These are phyloP conservation scores for Hypoxylon perforatum DNA, from an alignment of 495 filamentous ascomycete species.

Conservation along the genomic window DNA sequence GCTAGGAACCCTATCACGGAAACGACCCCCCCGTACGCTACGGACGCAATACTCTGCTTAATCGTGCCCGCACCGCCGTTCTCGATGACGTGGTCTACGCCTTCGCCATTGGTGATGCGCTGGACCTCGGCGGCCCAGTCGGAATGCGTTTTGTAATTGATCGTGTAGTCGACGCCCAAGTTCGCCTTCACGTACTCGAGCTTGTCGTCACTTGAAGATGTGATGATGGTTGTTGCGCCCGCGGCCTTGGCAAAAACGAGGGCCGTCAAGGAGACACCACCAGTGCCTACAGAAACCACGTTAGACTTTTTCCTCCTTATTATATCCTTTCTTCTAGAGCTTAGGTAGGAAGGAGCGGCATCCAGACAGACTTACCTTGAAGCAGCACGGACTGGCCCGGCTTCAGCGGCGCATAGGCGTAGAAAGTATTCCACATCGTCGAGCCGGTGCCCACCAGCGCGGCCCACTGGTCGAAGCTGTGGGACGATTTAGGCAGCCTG, in stretches of 20 bases:
- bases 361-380: constrained; percentile 3
- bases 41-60: constrained; percentile 63
- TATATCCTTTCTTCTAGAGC: background rate
- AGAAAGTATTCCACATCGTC: constrained; percentile 16
- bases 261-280: constrained; percentile 37
- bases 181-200: constrained; percentile 6
- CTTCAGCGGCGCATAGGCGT: constrained; percentile 3
- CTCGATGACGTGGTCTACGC: constrained; percentile 38
- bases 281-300: constrained; percentile 48
- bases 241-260: constrained; percentile 12
- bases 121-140: constrained; percentile 33
- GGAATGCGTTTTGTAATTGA: constrained; percentile 23
- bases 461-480: constrained; percentile 12
- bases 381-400: constrained; percentile 12
- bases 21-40: constrained; percentile 68
- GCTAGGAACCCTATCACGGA: constrained; percentile 68
- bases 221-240: constrained; percentile 26
- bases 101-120: constrained; percentile 25
- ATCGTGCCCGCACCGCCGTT: constrained; percentile 67
- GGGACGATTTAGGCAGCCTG: constrained; percentile 8
- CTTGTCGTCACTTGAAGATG: constrained; percentile 23
- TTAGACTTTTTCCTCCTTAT: background rate
- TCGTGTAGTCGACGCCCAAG: constrained; percentile 23
- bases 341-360: background rate
- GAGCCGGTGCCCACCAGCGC: constrained; percentile 4